Evolutionary conservation across 805 yeast species (phyloP), one percentile per base, ranked within the genome.

Genomic region (Yamadazyma nakazawae): DNA sequence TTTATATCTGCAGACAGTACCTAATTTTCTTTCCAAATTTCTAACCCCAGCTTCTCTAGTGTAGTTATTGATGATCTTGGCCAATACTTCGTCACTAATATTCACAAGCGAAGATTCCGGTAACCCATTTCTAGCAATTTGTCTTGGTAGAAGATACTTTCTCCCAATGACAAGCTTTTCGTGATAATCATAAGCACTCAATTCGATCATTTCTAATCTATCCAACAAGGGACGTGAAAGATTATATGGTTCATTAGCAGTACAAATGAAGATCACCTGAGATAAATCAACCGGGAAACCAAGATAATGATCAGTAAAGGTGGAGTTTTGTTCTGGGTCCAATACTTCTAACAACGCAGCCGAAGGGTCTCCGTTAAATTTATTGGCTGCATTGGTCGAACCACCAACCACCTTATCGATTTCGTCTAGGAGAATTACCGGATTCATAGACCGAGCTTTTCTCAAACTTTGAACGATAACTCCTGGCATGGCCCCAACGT

Each of bases 401-500:
- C 80, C 81, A 28, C 84, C 85, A 48, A 80, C 70, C 5, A 86
- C 78, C 62, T 89, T 89, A 64, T 89, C 96, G 50, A 89, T 82
- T 62, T 89, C 96, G 64, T 89, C 96, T 42, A 89, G 68, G 42
- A 89, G 69, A 47, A 89, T 83, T 16, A 89, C 87, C 0, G 96
- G 96, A 56, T 87, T 87, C 85, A 85, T 84, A 1, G 84, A 74
- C 13, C 87, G 80, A 0, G 88, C 80, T 56, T 84, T 85, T 40
- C 95, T 75, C 35, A 89, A 64, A 0, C 91, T 88, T 64, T 84
- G 91, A 26, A 87, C 77, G 24, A 89, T 69, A 39, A 85, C 70
- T 8, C 97, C 97, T 0, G 96, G 96, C 87, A 88, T 84, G 1
- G 96, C 88, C 6, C 96, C 96, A 34, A 89, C 91, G 61, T 89